phyloP scores from a whole-genome alignment of 2,329 filamentous ascomycete genomes.

The Aspergillus terreus region DNA sequence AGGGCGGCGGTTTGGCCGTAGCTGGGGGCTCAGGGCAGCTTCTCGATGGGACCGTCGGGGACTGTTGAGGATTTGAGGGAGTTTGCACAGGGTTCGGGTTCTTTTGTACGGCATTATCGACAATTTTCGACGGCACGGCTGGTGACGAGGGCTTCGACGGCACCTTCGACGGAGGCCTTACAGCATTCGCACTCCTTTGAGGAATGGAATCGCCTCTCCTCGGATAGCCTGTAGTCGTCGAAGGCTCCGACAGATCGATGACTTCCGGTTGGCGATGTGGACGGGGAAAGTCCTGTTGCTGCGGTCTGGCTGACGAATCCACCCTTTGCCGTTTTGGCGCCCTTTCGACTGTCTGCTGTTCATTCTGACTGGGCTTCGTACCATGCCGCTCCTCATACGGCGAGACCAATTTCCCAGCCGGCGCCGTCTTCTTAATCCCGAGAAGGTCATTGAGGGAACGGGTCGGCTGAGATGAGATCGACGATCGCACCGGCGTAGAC shows the following conservation, averaged over 20 bases:
- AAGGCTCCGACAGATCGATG: conserved; percentile 21
- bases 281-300: conserved; percentile 4
- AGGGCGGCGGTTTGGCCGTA: no score
- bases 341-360: conserved; percentile 16
- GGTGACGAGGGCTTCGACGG: no score
- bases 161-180: no score
- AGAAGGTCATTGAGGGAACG: conserved; percentile 62
- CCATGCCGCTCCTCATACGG: conserved; percentile 55
- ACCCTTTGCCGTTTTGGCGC: conserved; percentile 33
- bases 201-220: background rate
- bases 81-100: no score
- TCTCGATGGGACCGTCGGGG: background rate
- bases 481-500: conserved; percentile 20
- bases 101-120: no score
- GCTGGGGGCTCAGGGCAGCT: background rate
- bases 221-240: background rate
- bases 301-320: conserved; percentile 11
- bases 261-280: conserved; percentile 9
- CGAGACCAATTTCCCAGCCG: conserved; percentile 62
- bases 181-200: background rate
- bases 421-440: conserved; percentile 58
- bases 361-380: conserved; percentile 7
- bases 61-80: no score
- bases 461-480: conserved; percentile 41
- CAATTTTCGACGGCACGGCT: no score